Percentiles rank a stretch among this genome's conserved stretches.
These are phyloP conservation scores for Eucalyptus brandiana DNA, from an alignment of 345 rosid genomes.

Conservation along the genomic window DNA sequence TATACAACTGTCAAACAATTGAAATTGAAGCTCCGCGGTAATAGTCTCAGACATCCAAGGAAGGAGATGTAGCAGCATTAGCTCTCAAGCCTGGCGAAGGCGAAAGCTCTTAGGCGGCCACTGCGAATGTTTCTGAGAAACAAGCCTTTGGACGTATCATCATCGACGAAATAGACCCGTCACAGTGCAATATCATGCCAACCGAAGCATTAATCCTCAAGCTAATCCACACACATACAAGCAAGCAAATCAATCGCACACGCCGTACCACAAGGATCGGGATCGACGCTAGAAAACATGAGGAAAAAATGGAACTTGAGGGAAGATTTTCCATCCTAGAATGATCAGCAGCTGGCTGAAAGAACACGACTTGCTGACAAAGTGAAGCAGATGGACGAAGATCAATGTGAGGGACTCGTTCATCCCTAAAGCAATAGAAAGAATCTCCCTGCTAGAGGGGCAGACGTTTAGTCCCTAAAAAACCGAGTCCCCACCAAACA, in stretches of 20 bases:
- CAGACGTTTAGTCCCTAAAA: background rate
- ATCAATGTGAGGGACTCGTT: background rate
- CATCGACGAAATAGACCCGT: background rate
- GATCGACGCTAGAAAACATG: background rate
- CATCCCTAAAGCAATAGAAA: background rate
- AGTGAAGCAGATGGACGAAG: background rate
- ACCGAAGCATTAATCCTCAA: background rate
- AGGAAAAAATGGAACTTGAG: background rate
- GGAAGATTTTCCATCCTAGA: background rate
- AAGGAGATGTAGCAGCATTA: slow-evolving; percentile 11
- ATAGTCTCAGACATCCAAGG: background rate
- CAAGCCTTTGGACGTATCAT: background rate
- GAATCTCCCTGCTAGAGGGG: background rate
- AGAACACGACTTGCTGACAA: background rate
- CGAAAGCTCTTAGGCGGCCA: slow-evolving; percentile 84
- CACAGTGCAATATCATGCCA: background rate
- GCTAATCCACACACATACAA: background rate
- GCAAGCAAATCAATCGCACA: background rate
- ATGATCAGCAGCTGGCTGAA: background rate
- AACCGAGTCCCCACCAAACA: background rate
- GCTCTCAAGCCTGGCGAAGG: slow-evolving; percentile 56
- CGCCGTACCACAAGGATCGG: background rate
- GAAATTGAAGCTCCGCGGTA: background rate
- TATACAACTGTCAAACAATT: background rate
- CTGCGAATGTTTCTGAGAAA: slow-evolving; percentile 33